Conservation (phyloP, 768 basidiomycete species). For the Pleurotus cornucopiae region DNA sequence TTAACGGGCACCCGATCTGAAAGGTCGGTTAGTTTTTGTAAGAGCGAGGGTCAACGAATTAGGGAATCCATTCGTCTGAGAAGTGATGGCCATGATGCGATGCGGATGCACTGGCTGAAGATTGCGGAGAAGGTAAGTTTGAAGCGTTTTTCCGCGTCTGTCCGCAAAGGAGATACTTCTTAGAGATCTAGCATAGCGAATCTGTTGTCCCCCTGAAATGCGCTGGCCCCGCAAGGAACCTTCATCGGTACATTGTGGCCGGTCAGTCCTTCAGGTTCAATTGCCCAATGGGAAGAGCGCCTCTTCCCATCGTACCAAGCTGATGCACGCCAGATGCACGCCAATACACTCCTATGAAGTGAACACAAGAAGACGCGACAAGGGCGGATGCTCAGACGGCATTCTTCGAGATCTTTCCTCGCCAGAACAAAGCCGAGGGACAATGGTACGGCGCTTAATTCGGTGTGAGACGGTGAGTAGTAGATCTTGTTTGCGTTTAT, state of each 20-base stretch:
- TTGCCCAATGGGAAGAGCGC: too few relatives aligned
- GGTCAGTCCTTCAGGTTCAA: background rate
- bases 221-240: background rate
- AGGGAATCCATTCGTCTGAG: background rate
- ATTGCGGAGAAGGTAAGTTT: constrained; percentile 6
- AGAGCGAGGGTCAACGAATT: background rate
- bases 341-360: background rate
- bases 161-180: background rate
- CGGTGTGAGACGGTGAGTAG: too few relatives aligned
- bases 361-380: background rate
- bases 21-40: constrained; percentile 3
- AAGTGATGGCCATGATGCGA: background rate
- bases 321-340: background rate
- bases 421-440: background rate
- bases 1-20: background rate
- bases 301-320: too few relatives aligned
- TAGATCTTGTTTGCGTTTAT: background rate
- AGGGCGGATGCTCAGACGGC: background rate
- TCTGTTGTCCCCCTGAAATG: background rate
- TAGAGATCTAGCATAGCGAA: background rate
- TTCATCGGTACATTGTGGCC: background rate
- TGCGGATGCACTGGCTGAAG: constrained; percentile 3
- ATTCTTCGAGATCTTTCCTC: constrained; percentile 2
- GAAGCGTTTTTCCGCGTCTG: constrained; percentile 5
- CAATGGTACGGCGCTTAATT: background rate